Evolutionary conservation across 495 filamentous ascomycete species (phyloP), one percentile per base, ranked within the genome.

Genomic region (Aspergillus olivimuriae): DNA sequence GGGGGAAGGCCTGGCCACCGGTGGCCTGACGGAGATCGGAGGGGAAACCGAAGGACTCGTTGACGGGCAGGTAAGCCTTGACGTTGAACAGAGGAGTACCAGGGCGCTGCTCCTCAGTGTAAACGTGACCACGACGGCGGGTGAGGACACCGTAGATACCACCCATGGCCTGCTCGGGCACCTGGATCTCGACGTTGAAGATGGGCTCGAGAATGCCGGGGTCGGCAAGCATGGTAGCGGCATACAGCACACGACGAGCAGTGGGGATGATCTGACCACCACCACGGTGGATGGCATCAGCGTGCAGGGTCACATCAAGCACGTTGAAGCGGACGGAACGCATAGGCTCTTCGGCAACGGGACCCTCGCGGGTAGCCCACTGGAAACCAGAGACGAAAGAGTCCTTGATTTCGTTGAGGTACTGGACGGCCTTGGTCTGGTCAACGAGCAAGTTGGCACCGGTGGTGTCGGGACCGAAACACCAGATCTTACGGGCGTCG

Each of bases 361-460:
- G 92, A 70, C 94, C 92, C 81, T 99, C 92, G 62, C 91, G 84
- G 53, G 90, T 87, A 43, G 92, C 92, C 92, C 94, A 97, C 70
- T 99, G 92, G 87, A 99, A 99, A 78, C 94, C 92, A 57, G 92
- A 99, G 56, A 97, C 90, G 55, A 99, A 85, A 48, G 92, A 97
- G 56, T 99, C 92, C 84, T 99, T 99, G 81, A 99, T 99, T 86
- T 99, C 92, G 77, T 90, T 90, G 46, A 99, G 78, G 82, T 97
- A 99, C 77, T 99, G 92, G 47, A 99, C 92, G 57, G 92, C 92
- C 86, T 98, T 98, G 75, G 91, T 95, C 82, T 96, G 92, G 71
- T 99, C 92, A 60, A 99, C 84, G 48, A 99, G 76, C 81, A 99
- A 73, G 77, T 99, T 99, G 81, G 92, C 87, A 70, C 92, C 92